Base-by-base conservation (phyloP, 2,329 filamentous ascomycete genomes). In the Claviceps africana region DNA sequence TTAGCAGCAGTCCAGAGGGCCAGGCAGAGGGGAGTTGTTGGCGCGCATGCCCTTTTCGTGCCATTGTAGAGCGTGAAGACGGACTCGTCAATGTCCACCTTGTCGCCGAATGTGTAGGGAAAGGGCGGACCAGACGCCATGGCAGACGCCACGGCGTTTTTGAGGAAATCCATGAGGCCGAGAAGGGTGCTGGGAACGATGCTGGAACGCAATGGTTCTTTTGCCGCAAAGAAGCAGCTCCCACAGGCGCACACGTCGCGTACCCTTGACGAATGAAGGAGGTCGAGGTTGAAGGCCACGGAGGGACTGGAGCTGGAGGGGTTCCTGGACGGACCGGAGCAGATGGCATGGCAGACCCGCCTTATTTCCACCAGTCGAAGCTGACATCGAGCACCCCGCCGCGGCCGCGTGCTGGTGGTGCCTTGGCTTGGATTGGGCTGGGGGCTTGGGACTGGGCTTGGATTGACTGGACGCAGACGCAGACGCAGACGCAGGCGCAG, bases 51-150 rank as follows among this genome's bases (percentile, higher is more conserved):
- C 70, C 88, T 82, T 72, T 86, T 93, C 52, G 87, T 95, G 63
- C 88, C 93, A 70, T 97, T 96, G 70, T 93, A 85, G 54, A 98
- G 73, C n/a, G 86, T 87, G 90, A 93, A 98, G 62, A 97, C 90
- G 28, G 91, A 95, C 64, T 93, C 83, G 66, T 94, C 88, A 51
- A 93, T 76, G 65, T 97, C 91, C 54, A 97, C 86, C 66, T 85
- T 82, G 68, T 98, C 93, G 61, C 90, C 91, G 65, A 97, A 93
- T 47, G 79, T 84, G 66, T 95, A 97, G 4, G 89, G 89, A 64
- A 96, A 95, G 6, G 90, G 84, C 51, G 90, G 89, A 2, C 91
- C 90, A 67, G 95, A 93, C 46, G 93, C 88, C 62, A 98, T 97
- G 60, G 90, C 91, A 56, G 93, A 97, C 46, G 90, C 91, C 65